Evolutionary conservation across 805 yeast genomes (phyloP), one percentile per base, ranked within the genome.

Genomic region (Kazachstania bromeliacearum): DNA sequence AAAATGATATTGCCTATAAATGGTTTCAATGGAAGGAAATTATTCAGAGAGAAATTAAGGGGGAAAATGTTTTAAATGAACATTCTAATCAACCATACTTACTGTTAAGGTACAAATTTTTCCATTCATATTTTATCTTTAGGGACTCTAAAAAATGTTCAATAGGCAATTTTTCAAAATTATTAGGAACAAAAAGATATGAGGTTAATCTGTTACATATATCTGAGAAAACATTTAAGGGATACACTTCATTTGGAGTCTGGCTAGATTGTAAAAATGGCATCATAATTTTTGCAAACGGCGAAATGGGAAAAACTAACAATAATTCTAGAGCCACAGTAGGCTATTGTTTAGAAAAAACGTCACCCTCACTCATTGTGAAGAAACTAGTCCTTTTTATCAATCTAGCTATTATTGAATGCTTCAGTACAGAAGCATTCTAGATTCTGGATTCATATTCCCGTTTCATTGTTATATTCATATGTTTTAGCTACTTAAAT

Each of bases 241-340:
- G 4, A 6, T 2, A 13, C 16, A 17, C 13, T 20, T 29, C 31
- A 10, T 35, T 35, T 13, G 41, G 41, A 6, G n/a, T 38, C 12
- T 38, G 41, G 41, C 7, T 38, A 17, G 41, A 38, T 24, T 12
- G 20, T 9, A 28, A 31, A 13, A 38, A 38, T 23, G 29, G 25
- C 5, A 38, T 38, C 13, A 28, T 38, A 5, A 35, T 38, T 14
- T 35, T 38, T 18, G 35, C 39, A 8, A 38, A 26, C 10, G 34
- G 38, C 3, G 12, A n/a, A 7, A 21, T 28, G 7, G 24, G 28
- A n/a, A 20, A 20, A 14, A 26, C 15, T 5, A 30, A 35, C 17
- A 15, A 21, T 13, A 15, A 24, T n/a, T 16, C 30, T 20, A 17
- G 16, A 21, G 27, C 19, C 1, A 15, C 28, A 6, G 18, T 18